Base-by-base conservation (phyloP, 75 land plant genomes). In the Selaginella moellendorffii region DNA sequence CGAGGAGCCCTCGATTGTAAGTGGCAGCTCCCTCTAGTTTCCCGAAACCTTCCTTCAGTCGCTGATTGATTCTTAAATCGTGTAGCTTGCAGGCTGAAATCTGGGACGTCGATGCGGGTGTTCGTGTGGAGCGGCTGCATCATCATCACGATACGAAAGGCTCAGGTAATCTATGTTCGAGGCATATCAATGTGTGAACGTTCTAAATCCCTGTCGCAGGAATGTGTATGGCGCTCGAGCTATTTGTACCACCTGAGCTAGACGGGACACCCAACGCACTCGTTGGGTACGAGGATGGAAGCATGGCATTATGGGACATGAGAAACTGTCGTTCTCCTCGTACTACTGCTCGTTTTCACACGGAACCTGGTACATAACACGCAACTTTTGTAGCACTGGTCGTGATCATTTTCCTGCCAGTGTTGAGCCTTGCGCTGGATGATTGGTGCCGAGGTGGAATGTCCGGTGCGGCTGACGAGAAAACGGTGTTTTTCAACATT, bases 281-380 rank as follows among this genome's bases (percentile, higher is more conserved):
- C 62, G 66, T 86, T 52, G 93, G 97, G 88, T 87, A 85, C 66
- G 98, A 93, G 77, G 95, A 93, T 78, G 98, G 98, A 72, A 78
- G 84, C 54, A 74, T 93, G 74, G 67, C 72, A 66, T 72, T 88
- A 78, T 92, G 97, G 97, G 97, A 92, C 68, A 14, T 75, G 51
- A 71, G 93, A 29, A 81, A 82, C 66, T 77, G 82, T 14, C 68
- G 62, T 19, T 17, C 54, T 69, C 97, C 97, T 62, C 21, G 80
- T 52, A 30, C 76, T 42, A 76, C 82, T 66, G 78, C 76, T 24
- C 80, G 76, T 31, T 79, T 76, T 65, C 97, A 92, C 64, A 65
- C 77, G 14, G 97, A 85, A 42, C 86, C 97, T 77, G 88, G 97
- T 23, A 28, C 1, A 52, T 23, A 30, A n/a, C n/a, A n/a, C n/a